These are phyloP conservation scores for Backusella parvicylindrica DNA, from an alignment of 192 early-diverging fungal genomes.

Conservation along the genomic window DNA sequence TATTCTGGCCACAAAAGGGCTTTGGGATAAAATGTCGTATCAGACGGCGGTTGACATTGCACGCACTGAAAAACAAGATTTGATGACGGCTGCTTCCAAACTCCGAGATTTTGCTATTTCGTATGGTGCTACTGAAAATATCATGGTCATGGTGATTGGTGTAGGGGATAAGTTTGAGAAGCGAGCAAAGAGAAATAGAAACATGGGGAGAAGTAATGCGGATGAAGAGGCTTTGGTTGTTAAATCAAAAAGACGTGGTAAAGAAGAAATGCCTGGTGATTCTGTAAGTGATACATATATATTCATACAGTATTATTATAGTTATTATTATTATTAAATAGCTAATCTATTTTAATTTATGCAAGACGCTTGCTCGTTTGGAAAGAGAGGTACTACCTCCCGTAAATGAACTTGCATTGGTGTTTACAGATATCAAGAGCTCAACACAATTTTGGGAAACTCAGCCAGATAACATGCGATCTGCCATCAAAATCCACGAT, in stretches of 20 bases:
- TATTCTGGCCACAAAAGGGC: slow-evolving; percentile 68
- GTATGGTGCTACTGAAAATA: slow-evolving; percentile 68
- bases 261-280: slow-evolving; percentile 49
- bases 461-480: slow-evolving; percentile 76
- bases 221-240: slow-evolving; percentile 17
- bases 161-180: slow-evolving; percentile 73
- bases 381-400: slow-evolving; percentile 83
- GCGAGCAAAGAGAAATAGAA: slow-evolving; percentile 11
- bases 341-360: too few relatives aligned
- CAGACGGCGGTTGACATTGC: slow-evolving; percentile 85
- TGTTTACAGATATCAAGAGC: slow-evolving; percentile 94
- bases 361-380: slow-evolving; percentile 57
- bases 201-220: slow-evolving; percentile 15
- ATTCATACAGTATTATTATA: not conserved
- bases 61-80: slow-evolving; percentile 66
- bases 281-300: slow-evolving; percentile 32
- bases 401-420: slow-evolving; percentile 75
- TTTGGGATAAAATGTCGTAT: slow-evolving; percentile 78
- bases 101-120: slow-evolving; percentile 85
- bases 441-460: slow-evolving; percentile 93
- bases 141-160: slow-evolving; percentile 89
- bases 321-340: not conserved
- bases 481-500: slow-evolving; percentile 86
- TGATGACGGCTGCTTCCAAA: slow-evolving; percentile 74
- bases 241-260: slow-evolving; percentile 40